Evolutionary conservation across 176 grass and related monocot species (phyloP), one percentile per base, ranked within the genome.

Genomic region (Thalia dealbata): DNA sequence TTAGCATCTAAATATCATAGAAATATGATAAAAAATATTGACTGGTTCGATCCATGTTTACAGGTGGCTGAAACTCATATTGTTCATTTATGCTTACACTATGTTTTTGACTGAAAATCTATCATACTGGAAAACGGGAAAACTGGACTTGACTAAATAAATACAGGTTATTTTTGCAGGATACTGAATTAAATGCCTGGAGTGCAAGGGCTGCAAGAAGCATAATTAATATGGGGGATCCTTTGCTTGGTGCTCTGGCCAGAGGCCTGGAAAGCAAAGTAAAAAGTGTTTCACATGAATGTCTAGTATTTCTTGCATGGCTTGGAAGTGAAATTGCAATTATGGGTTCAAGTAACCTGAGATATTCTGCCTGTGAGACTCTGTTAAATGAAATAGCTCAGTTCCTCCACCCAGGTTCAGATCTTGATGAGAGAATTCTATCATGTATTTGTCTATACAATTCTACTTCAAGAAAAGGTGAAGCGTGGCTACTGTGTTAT

Each of bases 401-500:
- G 41, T 83, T 88, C 82, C 83, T 99, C 67, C 90, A 93, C 82
- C 87, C 95, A 38, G 85, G 95, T 48, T 88, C 78, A 52, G 83
- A 93, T 48, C 85, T 93, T 76, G 90, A 91, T 14, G 90, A 99
- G 82, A 86, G 90, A 64, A 66, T 99, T 78, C 71, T 99, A 38
- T 83, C 89, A 66, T 99, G 95, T 55, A 82, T 93, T 80, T 99
- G 79, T 61, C 67, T 99, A 14, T 99, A 99, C 60, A 93, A 92
- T 59, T 93, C 84, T 77, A 93, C 95, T 41, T 91, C 85, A 72
- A 90, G 90, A 66, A 99, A 93, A 99, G 95, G 95, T 99, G 91
- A 81, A 60, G 66, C 32, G 69, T 10, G 3, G 50, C 64, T 15
- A 67, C 30, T 38, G 42, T 42, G 16, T 38, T n/a, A n/a, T 10